Evolutionary conservation across 306 rosid genomes (phyloP), one percentile per base, ranked within the genome.

Genomic region (Sindora glabra): DNA sequence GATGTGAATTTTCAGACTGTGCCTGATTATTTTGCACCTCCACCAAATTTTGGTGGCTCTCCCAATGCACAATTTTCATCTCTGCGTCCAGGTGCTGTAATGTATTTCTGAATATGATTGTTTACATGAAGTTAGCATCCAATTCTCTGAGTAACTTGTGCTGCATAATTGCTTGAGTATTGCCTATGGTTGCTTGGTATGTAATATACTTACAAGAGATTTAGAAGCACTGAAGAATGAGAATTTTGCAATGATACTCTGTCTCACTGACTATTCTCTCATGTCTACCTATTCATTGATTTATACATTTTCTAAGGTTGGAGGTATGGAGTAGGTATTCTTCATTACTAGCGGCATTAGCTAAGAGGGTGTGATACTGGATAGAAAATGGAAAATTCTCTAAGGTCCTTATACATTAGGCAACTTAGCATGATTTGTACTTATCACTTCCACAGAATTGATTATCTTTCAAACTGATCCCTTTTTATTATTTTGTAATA

Each of bases 21-120:
- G 24, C 65, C 74, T 0, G 72, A 60, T 74, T 27, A 44, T 76
- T 74, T 60, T 25, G n/a, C n/a, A n/a, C 59, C 74, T 23, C 84
- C 76, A 70, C 75, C 80, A 32, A 40, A 36, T 40, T 16, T 61
- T 54, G 54, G 52, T 63, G 32, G 66, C 46, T 65, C 68, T 57
- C 61, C 81, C 41, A 1, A 29, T n/a, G 34, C 34, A 29, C 34
- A 29, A 29, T 29, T 29, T 29, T 29, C 34, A 29, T 29, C 34
- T 4, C 34, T 9, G 8, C 34, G 34, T 29, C 34, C 34, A 29
- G 34, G 34, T 29, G 8, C 34, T 4, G 34, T 29, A 4, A 9
- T 9, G 8, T 29, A 29, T 6, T 4, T 29, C 34, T 9, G 8
- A n/a, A n/a, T n/a, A n/a, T 29, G 5, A 29, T 9, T 29, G 34